Evolutionary conservation across 208 protist genomes (phyloP).

Genomic region (Wallacemonas sp.): DNA sequence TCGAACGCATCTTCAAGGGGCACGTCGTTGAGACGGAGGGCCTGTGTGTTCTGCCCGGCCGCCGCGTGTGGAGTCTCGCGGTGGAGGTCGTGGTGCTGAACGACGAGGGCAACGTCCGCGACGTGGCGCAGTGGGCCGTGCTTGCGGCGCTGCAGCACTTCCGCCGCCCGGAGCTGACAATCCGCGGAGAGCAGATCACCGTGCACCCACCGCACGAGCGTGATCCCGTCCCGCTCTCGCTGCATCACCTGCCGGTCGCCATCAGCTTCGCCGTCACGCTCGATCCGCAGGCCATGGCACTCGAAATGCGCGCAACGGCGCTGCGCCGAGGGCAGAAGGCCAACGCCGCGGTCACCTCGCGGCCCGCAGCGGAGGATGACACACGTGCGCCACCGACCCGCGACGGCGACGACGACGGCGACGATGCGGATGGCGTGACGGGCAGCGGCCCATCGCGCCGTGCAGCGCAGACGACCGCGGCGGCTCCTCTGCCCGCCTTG

Average conservation of each 20-base stretch:
- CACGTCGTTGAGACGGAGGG: conserved; percentile 95
- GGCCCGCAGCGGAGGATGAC: no score
- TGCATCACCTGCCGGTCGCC: conserved; percentile 94
- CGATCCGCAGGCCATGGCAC: conserved; percentile 32
- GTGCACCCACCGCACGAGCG: conserved; percentile 91
- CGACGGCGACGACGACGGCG: neutral
- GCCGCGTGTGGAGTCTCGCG: conserved; percentile 90
- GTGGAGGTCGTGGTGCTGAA: conserved; percentile 92
- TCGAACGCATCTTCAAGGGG: conserved; percentile 88
- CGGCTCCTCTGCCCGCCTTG: conserved; percentile 13
- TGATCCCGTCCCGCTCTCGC: conserved; percentile 92
- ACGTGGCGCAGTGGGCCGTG: conserved; percentile 87
- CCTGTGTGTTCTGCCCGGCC: conserved; percentile 94
- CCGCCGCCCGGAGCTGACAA: conserved; percentile 93
- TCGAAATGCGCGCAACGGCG: conserved; percentile 32
- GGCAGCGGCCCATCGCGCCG: no score
- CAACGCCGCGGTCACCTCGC: neutral
- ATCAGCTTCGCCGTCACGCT: conserved; percentile 78
- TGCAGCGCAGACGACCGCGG: neutral
- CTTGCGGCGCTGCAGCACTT: conserved; percentile 91
- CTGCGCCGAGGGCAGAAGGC: conserved; percentile 15
- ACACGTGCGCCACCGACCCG: neutral
- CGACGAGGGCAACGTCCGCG: conserved; percentile 93
- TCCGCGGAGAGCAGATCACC: conserved; percentile 80
- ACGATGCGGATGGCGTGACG: neutral